Evolutionary conservation across 257 asterid genomes (phyloP).

Genomic region (Phtheirospermum japonicum): DNA sequence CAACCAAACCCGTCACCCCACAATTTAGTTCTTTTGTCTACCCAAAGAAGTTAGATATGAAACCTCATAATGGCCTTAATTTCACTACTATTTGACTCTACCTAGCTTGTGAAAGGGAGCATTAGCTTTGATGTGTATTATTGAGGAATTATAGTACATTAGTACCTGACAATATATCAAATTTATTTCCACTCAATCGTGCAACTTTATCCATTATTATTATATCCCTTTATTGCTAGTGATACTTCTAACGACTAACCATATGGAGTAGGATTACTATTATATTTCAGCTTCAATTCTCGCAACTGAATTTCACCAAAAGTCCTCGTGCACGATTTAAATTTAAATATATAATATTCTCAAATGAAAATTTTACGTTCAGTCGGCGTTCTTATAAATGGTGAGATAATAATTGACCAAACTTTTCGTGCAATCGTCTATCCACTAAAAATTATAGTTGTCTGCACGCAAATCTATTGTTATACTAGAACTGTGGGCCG

Average conservation of each 20-base stretch:
- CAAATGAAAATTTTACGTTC: too few species aligned
- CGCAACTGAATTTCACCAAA: conserved; percentile 10
- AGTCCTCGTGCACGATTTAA: too few species aligned
- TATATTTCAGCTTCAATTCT: conserved; percentile 19
- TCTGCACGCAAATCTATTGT: too few species aligned
- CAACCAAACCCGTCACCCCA: conserved; percentile 19
- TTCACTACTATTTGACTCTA: neutral
- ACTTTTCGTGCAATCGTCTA: too few species aligned
- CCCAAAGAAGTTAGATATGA: conserved; percentile 18
- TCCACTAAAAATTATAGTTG: too few species aligned
- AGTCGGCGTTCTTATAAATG: too few species aligned
- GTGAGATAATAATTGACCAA: too few species aligned
- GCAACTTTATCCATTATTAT: conserved; percentile 22
- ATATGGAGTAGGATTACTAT: conserved; percentile 5
- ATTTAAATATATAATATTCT: too few species aligned
- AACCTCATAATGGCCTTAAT: conserved; percentile 16
- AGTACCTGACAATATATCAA: neutral
- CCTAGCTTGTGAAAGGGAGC: neutral
- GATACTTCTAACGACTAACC: conserved; percentile 24
- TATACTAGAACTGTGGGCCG: too few species aligned
- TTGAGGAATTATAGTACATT: conserved; percentile 20
- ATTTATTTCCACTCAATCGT: conserved; percentile 19
- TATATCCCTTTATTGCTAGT: conserved; percentile 14
- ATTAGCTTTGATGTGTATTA: conserved; percentile 13
- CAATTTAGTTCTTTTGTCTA: conserved; percentile 27